Percentiles rank a stretch among this genome's conserved stretches.
Conservation (phyloP, 1,284 basidiomycete genomes). For the Tilletia horrida region DNA sequence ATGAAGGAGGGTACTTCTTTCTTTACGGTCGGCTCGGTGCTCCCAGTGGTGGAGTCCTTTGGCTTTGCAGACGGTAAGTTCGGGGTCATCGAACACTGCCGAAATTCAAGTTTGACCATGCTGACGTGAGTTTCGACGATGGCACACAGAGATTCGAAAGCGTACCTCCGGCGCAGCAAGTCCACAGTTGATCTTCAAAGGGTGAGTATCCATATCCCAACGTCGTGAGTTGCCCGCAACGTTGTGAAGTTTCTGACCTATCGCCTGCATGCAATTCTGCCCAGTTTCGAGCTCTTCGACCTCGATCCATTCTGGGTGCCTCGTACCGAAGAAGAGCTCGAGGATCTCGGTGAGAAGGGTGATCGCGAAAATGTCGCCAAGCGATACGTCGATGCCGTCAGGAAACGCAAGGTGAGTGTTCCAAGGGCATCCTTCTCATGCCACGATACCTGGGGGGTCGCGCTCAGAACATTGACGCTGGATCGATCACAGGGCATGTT, state of each 20-base stretch:
- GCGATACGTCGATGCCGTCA: slow-evolving; percentile 84
- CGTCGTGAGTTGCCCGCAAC: slow-evolving; percentile 65
- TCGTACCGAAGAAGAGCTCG: slow-evolving; percentile 92
- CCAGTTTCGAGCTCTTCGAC: slow-evolving; percentile 48
- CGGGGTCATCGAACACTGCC: no score
- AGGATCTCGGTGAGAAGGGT: slow-evolving; percentile 93
- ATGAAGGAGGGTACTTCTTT: slow-evolving; percentile 98
- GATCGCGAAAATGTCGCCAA: slow-evolving; percentile 92
- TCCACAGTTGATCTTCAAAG: slow-evolving; percentile 93
- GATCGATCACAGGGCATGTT: slow-evolving; percentile 42
- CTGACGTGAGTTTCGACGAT: no score
- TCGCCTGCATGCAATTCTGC: no score
- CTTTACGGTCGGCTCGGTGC: slow-evolving; percentile 81
- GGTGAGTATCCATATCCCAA: slow-evolving; percentile 64
- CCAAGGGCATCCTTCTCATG: no score
- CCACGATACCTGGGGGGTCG: no score
- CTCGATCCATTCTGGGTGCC: slow-evolving; percentile 97
- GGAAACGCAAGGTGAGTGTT: slow-evolving; percentile 56
- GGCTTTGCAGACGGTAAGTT: slow-evolving; percentile 87
- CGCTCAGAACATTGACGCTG: no score
- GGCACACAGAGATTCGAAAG: slow-evolving; percentile 87
- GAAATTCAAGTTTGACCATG: no score
- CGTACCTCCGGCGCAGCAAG: slow-evolving; percentile 93
- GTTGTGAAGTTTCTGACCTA: no score
- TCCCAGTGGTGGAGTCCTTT: slow-evolving; percentile 97